Base-by-base conservation (phyloP, 75 land plant species). In the Pinus tabuliformis region DNA sequence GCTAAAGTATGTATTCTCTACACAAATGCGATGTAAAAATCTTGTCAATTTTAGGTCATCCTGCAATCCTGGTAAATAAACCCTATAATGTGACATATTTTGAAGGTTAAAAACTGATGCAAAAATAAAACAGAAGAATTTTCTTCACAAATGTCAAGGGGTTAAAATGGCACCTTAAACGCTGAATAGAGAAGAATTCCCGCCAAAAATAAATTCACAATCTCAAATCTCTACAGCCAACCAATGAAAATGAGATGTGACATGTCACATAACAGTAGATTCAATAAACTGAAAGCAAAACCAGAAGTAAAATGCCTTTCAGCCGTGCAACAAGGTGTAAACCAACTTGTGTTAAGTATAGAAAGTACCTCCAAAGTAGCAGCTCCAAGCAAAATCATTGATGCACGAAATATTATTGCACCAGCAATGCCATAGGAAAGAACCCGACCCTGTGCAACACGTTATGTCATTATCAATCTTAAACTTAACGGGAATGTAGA, bases 401-500 rank as follows among this genome's bases (percentile, higher is more conserved):
- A 64, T 70, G 90, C 92, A 65, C 98, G 90, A 77, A 97, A 95
- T 56, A 97, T 24, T 57, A 95, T 70, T 52, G 99, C 99, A 75
- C 99, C 99, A 83, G 96, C 91, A 85, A 97, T 97, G 62, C 99
- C 99, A 83, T 93, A 97, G 6, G 98, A 88, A 62, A 97, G 96
- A 70, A 97, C 98, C 66, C 96, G 90, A 72, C 71, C 85, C 99
- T 97, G 86, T 62, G 36, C 15, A 77, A 24, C 26, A 77, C 52
- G 12, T 71, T 28, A 45, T 76, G 37, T 63, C 74, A 42, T 17
- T 78, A 28, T 62, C 21, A 39, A 3, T 6, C n/a, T 49, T 22
- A 11, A 73, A 73, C 42, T 20, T 9, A 0, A 22, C n/a, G n/a
- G n/a, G n/a, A n/a, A n/a, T n/a, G n/a, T n/a, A n/a, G n/a, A n/a